A percentile compares a stretch with the other conserved stretches of the same genome.
Evolutionary conservation across 176 grass and related monocot genomes (phyloP).

Genomic region (Carex pumila): DNA sequence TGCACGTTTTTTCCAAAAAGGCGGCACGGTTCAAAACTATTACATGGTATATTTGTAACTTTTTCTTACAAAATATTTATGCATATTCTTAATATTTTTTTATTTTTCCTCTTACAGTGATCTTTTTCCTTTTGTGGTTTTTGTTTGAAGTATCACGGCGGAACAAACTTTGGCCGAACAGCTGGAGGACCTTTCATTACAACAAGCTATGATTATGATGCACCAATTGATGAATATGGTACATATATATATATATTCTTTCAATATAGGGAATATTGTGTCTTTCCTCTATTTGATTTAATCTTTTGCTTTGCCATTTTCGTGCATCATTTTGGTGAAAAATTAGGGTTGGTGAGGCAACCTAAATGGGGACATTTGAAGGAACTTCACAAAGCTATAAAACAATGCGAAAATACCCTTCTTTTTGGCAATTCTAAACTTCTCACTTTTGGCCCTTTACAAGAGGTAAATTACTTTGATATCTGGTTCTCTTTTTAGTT

Average conservation of each 20-base stretch:
- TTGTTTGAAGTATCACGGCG: conserved; percentile 80
- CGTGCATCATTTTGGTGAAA: conserved; percentile 12
- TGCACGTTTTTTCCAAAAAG: conserved; percentile 91
- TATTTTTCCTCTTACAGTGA: neutral
- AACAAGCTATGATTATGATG: conserved; percentile 99
- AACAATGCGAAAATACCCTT: conserved; percentile 65
- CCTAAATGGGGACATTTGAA: conserved; percentile 96
- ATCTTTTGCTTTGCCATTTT: neutral
- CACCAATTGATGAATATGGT: conserved; percentile 99
- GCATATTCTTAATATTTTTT: too few species aligned
- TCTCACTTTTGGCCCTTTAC: conserved; percentile 54
- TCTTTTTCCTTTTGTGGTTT: conserved; percentile 9
- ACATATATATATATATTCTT: neutral
- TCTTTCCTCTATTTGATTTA: neutral
- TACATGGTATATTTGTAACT: conserved; percentile 60
- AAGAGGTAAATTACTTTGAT: conserved; percentile 50
- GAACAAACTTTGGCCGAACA: conserved; percentile 93
- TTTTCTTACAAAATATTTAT: neutral
- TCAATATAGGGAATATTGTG: neutral
- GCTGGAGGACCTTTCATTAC: conserved; percentile 96
- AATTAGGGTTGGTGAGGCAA: conserved; percentile 61
- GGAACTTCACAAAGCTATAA: conserved; percentile 89
- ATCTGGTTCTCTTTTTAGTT: neutral
- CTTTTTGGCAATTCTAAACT: conserved; percentile 54
- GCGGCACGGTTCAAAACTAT: conserved; percentile 87